Evolutionary conservation across 768 basidiomycete genomes (phyloP).

Genomic region (Leccinum truebloodii): DNA sequence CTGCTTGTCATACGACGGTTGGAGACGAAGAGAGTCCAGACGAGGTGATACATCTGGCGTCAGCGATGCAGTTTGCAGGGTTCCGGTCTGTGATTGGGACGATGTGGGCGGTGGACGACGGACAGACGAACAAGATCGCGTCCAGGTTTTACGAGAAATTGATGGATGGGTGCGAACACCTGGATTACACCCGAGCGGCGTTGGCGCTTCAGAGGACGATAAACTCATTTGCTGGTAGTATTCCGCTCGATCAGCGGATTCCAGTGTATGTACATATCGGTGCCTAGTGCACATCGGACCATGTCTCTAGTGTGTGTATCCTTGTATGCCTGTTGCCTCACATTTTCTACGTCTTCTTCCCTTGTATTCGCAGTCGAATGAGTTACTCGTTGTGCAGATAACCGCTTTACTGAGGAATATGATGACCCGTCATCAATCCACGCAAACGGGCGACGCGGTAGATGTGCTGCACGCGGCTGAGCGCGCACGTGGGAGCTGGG

Average conservation of each 20-base stretch:
- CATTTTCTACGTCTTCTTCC: no score
- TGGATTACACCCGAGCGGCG: neutral
- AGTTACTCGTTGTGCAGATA: no score
- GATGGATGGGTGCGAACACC: neutral
- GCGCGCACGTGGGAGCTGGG: slow-evolving; percentile 18
- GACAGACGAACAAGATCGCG: neutral
- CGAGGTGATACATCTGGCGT: neutral
- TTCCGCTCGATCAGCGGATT: neutral
- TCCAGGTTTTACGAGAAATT: neutral
- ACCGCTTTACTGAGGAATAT: no score
- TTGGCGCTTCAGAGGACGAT: neutral
- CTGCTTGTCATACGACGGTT: neutral
- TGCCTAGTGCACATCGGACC: neutral
- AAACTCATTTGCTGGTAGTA: neutral
- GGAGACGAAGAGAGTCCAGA: neutral
- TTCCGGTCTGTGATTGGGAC: neutral
- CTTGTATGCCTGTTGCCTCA: no score
- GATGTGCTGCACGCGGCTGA: no score
- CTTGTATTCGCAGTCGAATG: no score
- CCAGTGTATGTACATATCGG: neutral
- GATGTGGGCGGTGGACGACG: neutral
- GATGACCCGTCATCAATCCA: no score
- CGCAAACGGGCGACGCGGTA: no score
- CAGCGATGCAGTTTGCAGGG: neutral
- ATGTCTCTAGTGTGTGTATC: no score